Evolutionary conservation across 2,329 filamentous ascomycete species (phyloP).

Genomic region (Pestalotiopsis sp.): DNA sequence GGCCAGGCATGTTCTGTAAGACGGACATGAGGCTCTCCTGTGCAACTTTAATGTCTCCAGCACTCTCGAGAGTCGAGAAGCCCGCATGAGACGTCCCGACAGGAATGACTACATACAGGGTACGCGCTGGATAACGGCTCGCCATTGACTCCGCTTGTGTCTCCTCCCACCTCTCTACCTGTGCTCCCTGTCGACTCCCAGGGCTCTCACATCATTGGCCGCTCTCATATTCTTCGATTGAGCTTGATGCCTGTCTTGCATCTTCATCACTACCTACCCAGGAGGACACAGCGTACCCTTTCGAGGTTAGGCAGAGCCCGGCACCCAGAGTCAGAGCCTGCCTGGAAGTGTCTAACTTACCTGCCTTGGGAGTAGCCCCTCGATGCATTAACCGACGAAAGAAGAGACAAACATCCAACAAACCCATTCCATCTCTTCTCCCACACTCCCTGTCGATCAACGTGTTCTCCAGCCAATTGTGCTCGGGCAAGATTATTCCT

Average conservation of each 20-base stretch:
- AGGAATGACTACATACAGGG: neutral
- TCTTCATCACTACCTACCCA: neutral
- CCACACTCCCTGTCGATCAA: constrained; percentile 2
- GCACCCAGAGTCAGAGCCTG: neutral
- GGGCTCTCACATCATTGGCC: neutral
- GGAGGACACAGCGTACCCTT: neutral
- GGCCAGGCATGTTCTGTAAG: neutral
- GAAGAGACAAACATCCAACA: constrained; percentile 1
- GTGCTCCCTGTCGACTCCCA: neutral
- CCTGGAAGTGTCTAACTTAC: neutral
- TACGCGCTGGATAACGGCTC: neutral
- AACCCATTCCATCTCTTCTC: neutral
- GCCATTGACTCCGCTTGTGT: neutral
- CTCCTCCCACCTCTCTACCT: neutral
- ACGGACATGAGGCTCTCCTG: neutral
- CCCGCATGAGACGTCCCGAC: neutral
- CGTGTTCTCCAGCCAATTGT: constrained; percentile 12
- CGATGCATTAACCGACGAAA: constrained; percentile 2
- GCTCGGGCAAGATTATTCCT: neutral
- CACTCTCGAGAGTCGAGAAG: neutral
- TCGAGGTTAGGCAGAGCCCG: neutral
- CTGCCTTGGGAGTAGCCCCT: constrained; percentile 11
- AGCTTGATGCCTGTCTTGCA: neutral
- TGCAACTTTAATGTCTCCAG: neutral
- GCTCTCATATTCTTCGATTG: neutral